These are phyloP conservation scores for Candida nonsorbophila DNA, from an alignment of 805 yeast genomes.

Conservation along the genomic window DNA sequence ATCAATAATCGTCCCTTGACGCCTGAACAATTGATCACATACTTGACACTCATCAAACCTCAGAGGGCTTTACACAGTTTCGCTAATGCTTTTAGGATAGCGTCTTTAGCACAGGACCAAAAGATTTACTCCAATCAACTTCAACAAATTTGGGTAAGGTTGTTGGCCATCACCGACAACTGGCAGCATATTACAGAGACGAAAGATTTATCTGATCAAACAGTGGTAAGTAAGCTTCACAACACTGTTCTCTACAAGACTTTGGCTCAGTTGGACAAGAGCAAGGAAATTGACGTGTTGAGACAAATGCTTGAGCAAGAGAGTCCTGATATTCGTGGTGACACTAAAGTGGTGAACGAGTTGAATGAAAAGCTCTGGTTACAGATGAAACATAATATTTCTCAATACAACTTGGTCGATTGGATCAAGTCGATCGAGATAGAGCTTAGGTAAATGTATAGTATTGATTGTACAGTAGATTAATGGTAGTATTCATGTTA, in stretches of 20 bases:
- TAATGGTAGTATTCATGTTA: too few species aligned
- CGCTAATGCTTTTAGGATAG: conserved; percentile 45
- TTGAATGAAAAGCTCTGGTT: conserved; percentile 7
- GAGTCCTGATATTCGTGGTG: conserved; percentile 4
- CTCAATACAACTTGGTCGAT: conserved; percentile 5
- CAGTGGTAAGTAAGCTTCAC: conserved; percentile 30
- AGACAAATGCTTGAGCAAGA: conserved; percentile 7
- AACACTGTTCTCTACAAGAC: conserved; percentile 45
- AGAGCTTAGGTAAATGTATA: conserved; percentile 5
- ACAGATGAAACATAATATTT: conserved; percentile 3
- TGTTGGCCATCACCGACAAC: conserved; percentile 45
- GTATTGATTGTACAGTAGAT: conserved; percentile 6
- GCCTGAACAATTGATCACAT: conserved; percentile 44
- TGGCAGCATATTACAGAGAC: conserved; percentile 39
- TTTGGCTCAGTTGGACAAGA: conserved; percentile 17
- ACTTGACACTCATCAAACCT: conserved; percentile 43
- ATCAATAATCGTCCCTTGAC: conserved; percentile 33
- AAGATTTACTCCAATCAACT: conserved; percentile 14
- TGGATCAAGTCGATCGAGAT: conserved; percentile 20
- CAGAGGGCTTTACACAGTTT: conserved; percentile 15
- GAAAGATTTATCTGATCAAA: conserved; percentile 37
- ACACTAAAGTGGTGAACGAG: conserved; percentile 3
- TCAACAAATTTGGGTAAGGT: conserved; percentile 51
- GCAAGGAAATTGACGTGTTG: conserved; percentile 7
- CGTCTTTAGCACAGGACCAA: conserved; percentile 35